phyloP scores from a whole-genome alignment of 345 rosid genomes.

The Euphorbia lathyris region DNA sequence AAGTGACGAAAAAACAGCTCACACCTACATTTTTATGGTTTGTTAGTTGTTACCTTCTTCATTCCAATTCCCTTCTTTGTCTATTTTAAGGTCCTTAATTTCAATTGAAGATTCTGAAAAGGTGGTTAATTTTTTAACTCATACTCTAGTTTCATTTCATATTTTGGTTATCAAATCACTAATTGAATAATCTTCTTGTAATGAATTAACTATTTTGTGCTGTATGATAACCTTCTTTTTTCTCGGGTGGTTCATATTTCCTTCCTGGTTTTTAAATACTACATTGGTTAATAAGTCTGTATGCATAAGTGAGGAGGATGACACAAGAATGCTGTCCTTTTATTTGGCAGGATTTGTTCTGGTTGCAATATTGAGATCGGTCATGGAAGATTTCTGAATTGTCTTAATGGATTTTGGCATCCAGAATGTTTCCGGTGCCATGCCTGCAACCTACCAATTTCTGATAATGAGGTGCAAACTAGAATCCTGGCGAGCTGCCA shows the following conservation, averaged over 20 bases:
- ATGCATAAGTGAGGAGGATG: constrained; percentile 9
- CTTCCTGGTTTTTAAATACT: neutral
- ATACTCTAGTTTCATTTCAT: neutral
- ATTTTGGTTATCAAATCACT: neutral
- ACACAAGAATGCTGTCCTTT: constrained; percentile 1
- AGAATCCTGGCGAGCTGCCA: neutral
- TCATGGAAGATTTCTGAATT: constrained; percentile 32
- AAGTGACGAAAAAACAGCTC: neutral
- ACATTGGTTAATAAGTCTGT: neutral
- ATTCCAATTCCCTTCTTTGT: neutral
- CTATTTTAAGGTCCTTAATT: neutral
- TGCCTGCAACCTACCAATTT: constrained; percentile 28
- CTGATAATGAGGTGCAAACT: constrained; percentile 30
- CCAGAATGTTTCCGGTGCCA: constrained; percentile 36
- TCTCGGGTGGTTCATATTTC: neutral
- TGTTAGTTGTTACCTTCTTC: neutral
- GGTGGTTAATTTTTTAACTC: neutral
- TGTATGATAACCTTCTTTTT: neutral
- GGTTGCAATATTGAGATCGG: constrained; percentile 37
- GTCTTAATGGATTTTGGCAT: constrained; percentile 37
- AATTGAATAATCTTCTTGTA: neutral
- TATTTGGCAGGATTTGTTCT: constrained; percentile 27
- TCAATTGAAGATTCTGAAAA: neutral
- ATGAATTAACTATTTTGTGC: neutral
- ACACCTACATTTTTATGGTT: neutral